Base-by-base conservation (phyloP, 305 asterid genomes). In the Plantago coronopus region DNA sequence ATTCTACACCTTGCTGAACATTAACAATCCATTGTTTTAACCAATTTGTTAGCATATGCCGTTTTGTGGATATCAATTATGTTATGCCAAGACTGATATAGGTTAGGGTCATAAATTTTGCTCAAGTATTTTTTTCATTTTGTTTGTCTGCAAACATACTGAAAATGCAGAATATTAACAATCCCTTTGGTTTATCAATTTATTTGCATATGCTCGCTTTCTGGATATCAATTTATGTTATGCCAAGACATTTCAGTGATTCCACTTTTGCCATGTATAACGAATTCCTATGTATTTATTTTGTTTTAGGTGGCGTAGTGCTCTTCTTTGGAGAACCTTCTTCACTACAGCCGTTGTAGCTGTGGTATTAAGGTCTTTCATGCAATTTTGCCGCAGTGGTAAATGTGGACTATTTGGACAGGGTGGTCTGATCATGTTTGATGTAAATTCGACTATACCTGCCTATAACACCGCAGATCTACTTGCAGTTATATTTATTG, bases 291-390 rank as follows among this genome's bases (percentile, higher is more conserved):
- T 56, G 59, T 59, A 37, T 40, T 68, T 17, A 1, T 65, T 61
- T 14, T 71, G 59, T 71, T 74, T 59, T 75, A 88, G 96, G 96
- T 88, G 96, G 96, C 83, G 96, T 69, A 85, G 95, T 68, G 95
- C 96, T 65, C 93, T 88, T 62, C 86, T 91, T 13, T 91, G 98
- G 98, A 86, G 98, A 76, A 81, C 98, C 46, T 91, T 91, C 79
- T 91, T 91, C 87, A 84, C 98, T 57, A 88, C 96, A 61, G 98
- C 98, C 54, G 82, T 91, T 18, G 98, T 86, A 48, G 98, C 98
- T 67, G 84, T 91, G 75, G 88, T 88, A 17, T 75, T 91, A 68
- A 81, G 96, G 77, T 58, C 67, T 54, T 74, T 91, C 63, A 84
- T 88, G 51, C 78, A 65, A 62, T 76, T 83, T 63, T 91, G 98